phyloP scores from a whole-genome alignment of 1,284 basidiomycete species.

The Boletus smithii region DNA sequence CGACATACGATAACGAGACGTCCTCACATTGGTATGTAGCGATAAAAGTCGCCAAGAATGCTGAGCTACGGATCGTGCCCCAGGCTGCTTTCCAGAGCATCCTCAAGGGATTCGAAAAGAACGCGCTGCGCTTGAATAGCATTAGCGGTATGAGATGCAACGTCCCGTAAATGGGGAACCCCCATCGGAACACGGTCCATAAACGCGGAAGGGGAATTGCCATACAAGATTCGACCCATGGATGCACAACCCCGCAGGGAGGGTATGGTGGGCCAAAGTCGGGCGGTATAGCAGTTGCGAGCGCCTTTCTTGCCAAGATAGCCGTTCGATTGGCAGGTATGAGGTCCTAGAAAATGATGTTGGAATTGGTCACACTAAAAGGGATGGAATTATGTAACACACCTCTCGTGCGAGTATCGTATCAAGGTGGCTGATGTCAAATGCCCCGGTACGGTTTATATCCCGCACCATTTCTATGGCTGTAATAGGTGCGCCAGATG shows the following conservation, averaged over 20 bases:
- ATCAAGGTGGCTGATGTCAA: constrained; percentile 58
- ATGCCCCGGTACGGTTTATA: constrained; percentile 54
- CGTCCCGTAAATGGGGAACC: constrained; percentile 83
- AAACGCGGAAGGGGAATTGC: constrained; percentile 72
- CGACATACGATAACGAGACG: neutral
- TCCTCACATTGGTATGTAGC: constrained; percentile 78
- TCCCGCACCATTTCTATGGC: constrained; percentile 62
- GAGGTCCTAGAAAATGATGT: constrained; percentile 34
- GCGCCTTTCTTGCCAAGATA: constrained; percentile 36
- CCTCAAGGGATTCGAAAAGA: constrained; percentile 57
- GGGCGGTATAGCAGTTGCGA: constrained; percentile 34
- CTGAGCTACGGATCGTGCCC: constrained; percentile 82
- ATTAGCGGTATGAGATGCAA: constrained; percentile 87
- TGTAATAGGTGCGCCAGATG: constrained; percentile 61
- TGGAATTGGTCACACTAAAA: constrained; percentile 10
- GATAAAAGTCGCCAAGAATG: constrained; percentile 87
- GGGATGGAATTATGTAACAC: constrained; percentile 20
- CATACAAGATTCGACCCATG: constrained; percentile 70
- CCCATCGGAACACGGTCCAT: constrained; percentile 81
- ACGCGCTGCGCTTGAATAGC: constrained; percentile 66
- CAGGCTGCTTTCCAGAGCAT: constrained; percentile 64
- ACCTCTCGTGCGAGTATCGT: constrained; percentile 50
- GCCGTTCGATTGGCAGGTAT: constrained; percentile 40
- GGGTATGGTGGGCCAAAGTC: constrained; percentile 55
- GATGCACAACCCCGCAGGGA: constrained; percentile 75